Evolutionary conservation across 176 grass and related monocot species (phyloP), one percentile per base, ranked within the genome.

Genomic region (Panicum miliaceum): DNA sequence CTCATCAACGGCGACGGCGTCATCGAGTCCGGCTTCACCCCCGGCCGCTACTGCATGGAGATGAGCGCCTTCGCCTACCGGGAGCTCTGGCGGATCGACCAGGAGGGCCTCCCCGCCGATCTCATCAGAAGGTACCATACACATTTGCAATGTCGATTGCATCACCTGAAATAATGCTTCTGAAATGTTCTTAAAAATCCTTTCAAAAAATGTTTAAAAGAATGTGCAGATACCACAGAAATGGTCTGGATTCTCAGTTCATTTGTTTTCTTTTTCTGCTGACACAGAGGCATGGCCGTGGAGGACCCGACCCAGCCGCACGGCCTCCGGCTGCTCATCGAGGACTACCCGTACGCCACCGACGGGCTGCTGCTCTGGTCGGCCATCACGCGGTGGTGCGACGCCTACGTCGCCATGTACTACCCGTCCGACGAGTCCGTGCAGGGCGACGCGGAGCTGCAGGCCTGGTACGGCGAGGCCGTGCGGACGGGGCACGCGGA

Each of bases 301-400:
- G 91, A 95, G 85, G 97, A 99, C 60, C 53, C 83, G 20, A 82
- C 78, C 2, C 87, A 94, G 67, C 93, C 91, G 38, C 93, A 96
- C 64, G 93, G 91, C 1, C 81, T 99, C 14, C 71, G 84, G 64
- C 86, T 99, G 27, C 86, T 96, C 18, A 92, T 99, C 73, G 87
- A 99, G 73, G 97, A 99, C 85, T 99, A 99, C 84, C 93, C 93
- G 20, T 96, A 99, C 81, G 97, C 97, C 60, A 69, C 84, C 53
- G 93, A 99, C 64, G 93, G 97, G 6, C 86, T 99, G 15, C 91
- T 96, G 29, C 84, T 99, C 0, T 99, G 97, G 97, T 94, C 91
- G 15, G 93, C 89, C 14, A 90, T 99, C 86, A 15, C 78, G 48
- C 52, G 68, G 56, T 99, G 91, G 79, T 89, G 88, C 56, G 48